phyloP scores from a whole-genome alignment of 305 asterid species.

The Caryopteris hybrid region DNA sequence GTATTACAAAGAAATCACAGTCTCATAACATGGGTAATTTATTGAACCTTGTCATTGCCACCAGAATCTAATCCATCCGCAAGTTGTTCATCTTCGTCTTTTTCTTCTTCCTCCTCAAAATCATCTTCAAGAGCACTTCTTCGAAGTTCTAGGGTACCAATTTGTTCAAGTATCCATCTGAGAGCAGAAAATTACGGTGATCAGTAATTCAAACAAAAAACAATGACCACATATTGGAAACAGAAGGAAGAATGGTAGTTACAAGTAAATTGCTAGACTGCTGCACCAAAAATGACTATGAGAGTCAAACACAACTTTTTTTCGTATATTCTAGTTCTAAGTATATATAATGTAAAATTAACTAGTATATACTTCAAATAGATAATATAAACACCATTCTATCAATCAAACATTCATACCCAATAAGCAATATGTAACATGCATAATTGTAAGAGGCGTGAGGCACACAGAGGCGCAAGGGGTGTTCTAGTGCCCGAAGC shows the following conservation, averaged over 20 bases:
- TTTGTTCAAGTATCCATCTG: slow-evolving; percentile 79
- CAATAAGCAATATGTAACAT: background rate
- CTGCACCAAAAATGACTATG: background rate
- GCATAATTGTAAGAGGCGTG: too few species aligned
- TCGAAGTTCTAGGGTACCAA: slow-evolving; percentile 72
- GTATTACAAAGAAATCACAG: background rate
- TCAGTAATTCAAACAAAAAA: slow-evolving; percentile 8
- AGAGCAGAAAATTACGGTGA: slow-evolving; percentile 9
- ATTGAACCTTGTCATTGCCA: slow-evolving; percentile 60
- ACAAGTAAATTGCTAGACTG: background rate
- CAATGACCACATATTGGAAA: background rate
- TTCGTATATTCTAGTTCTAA: too few species aligned
- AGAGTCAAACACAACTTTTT: background rate
- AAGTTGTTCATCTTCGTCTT: slow-evolving; percentile 79
- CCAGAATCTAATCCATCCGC: slow-evolving; percentile 53
- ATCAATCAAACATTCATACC: background rate
- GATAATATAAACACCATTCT: background rate
- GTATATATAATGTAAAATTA: too few species aligned
- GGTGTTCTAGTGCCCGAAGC: too few species aligned
- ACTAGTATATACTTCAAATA: background rate
- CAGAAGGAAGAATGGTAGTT: background rate
- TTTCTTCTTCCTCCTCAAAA: slow-evolving; percentile 98
- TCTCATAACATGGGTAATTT: background rate
- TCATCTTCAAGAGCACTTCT: slow-evolving; percentile 99
- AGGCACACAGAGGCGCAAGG: too few species aligned